Evolutionary conservation across 202 grass and related monocot genomes (phyloP), one percentile per base, ranked within the genome.

Genomic region (Miscanthus sacchariflorus): DNA sequence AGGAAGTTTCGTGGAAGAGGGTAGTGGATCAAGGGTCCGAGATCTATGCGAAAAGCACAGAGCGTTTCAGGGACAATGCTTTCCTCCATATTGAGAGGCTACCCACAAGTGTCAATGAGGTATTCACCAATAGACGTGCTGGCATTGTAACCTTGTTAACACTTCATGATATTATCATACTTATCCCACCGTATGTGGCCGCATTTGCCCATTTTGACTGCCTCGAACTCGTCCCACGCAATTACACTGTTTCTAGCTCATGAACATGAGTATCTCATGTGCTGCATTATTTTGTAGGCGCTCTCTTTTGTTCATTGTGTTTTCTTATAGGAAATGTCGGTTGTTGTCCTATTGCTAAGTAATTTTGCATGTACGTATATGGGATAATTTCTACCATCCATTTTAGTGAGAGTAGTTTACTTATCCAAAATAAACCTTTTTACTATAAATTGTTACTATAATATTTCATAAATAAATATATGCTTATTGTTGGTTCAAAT

Each of bases 211-310:
- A n/a, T 9, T 59, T 25, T 27, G 9, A 13, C 63, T 27, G 3
- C 4, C 23, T 4, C 10, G 4, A 27, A 27, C 9, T 27, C 1
- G 1, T 21, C 52, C 52, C 52, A 21, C 5, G 1, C 18, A 59
- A 9, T 59, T 56, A 2, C 1, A 58, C 0, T 21, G 2, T 59
- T 59, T 59, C 6, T 59, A 59, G 7, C 9, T 59, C 18, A 59
- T n/a, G 56, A n/a, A 59, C 18, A 59, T 0, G 19, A 58, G 19
- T n/a, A 58, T 58, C 18, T 21, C 54, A 58, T n/a, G 6, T 58
- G 19, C 0, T 0, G 18, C 56, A n/a, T 59, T n/a, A n/a, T 59
- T n/a, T n/a, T 9, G 19, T n/a, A 1, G 7, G 7, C 7, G 0
- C 56, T 23, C 56, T 61, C 7, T 61, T 61, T n/a, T 23, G 19